These are phyloP conservation scores for Annulohypoxylon bovei DNA, from an alignment of 495 filamentous ascomycete genomes.

Conservation along the genomic window DNA sequence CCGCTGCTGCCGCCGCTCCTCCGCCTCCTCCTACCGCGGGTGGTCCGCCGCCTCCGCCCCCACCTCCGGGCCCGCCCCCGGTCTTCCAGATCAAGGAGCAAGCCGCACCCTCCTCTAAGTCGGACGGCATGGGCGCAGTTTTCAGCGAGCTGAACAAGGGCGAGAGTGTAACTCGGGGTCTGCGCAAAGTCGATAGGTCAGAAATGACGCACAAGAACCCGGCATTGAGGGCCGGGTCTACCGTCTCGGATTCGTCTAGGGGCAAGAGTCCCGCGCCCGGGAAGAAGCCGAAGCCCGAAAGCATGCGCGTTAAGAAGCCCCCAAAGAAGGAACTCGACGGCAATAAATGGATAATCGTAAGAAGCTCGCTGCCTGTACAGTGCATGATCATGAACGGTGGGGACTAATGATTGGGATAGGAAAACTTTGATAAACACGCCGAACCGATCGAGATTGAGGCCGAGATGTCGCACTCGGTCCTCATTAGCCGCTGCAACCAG, in stretches of 20 bases:
- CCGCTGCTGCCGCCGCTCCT: constrained; percentile 45
- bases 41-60: constrained; percentile 69
- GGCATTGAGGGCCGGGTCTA: constrained; percentile 76
- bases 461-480: constrained; percentile 84
- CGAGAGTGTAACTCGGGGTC: constrained; percentile 80
- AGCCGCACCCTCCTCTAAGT: constrained; percentile 40
- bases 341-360: constrained; percentile 91
- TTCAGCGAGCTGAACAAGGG: constrained; percentile 93
- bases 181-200: constrained; percentile 91
- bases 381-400: not conserved
- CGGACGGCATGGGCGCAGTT: constrained; percentile 73
- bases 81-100: constrained; percentile 60
- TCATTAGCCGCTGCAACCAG: constrained; percentile 90
- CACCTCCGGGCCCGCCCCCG: constrained; percentile 69
- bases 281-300: constrained; percentile 94
- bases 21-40: constrained; percentile 66
- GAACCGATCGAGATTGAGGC: constrained; percentile 80
- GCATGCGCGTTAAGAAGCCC: constrained; percentile 92
- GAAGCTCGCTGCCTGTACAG: constrained; percentile 17
- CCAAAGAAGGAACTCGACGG: constrained; percentile 91
- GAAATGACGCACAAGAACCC: constrained; percentile 99
- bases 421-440: constrained; percentile 86
- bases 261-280: constrained; percentile 84
- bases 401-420: constrained; percentile 56
- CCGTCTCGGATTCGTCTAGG: constrained; percentile 70